Evolutionary conservation across 2,329 filamentous ascomycete species (phyloP), one percentile per base, ranked within the genome.

Genomic region (Fusarium sacchari): DNA sequence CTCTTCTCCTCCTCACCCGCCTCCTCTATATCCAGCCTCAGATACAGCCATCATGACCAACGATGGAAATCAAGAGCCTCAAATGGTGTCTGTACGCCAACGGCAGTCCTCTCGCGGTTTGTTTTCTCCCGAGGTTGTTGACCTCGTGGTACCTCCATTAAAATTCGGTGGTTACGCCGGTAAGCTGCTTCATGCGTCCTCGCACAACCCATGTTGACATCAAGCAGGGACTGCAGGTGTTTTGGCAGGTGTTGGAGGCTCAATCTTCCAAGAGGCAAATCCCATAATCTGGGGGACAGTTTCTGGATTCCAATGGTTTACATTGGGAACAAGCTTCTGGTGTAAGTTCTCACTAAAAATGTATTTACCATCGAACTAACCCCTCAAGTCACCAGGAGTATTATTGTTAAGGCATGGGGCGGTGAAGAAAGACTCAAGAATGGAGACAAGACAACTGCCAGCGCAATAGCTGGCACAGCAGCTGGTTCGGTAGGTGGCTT

Each of bases 241-340:
- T 32, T 80, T 93, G 36, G 85, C 90, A 59, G 93, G 92, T 40
- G 91, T 92, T 58, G 88, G 92, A 56, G 88, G 88, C 40, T 95
- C 94, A 34, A 92, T 97, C 52, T 81, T 95, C 53, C 88, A 90
- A 65, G 92, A 92, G 24, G 87, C 85, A 28, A 89, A 88, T 20
- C 91, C 93, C 8, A 87, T 90, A 6, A 82, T 96, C 12, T 96
- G 94, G 82, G 92, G 94, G 1, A 76, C 92, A 18, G 88, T 91
- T 42, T 91, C 92, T 28, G 93, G 94, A 24, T 85, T 94, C 44
- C 94, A 97, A 83, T 97, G 94, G 89, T 94, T 94, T 81, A 87
- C 89, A 46, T 87, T 97, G 43, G 94, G 94, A 40, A 90, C 88
- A 52, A 93, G 90, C 22, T 98, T 92, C 80, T 96, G 91, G 87